Conservation (phyloP, 768 basidiomycete genomes). For the Boletus coccyginus region DNA sequence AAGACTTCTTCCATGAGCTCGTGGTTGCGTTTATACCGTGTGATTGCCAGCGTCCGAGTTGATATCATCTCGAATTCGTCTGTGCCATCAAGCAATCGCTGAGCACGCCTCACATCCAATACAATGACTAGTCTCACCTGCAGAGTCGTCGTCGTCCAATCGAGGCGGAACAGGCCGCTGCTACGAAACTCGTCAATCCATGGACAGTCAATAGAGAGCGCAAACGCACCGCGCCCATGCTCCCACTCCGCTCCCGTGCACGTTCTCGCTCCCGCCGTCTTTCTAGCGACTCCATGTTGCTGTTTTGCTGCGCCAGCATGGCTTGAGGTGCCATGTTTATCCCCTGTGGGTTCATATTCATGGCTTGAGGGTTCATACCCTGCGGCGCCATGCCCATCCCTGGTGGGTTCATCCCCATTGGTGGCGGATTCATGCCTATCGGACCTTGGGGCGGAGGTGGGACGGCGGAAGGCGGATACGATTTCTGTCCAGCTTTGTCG, state of each 20-base stretch:
- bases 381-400: conserved; percentile 26
- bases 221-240: conserved; percentile 39
- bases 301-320: conserved; percentile 72
- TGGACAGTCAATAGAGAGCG: neutral
- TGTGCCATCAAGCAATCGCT: conserved; percentile 6
- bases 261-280: conserved; percentile 60
- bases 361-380: conserved; percentile 23
- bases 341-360: conserved; percentile 22
- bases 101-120: neutral
- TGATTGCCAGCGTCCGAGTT: conserved; percentile 65
- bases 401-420: conserved; percentile 24
- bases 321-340: conserved; percentile 45
- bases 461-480: conserved; percentile 34
- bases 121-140: conserved; percentile 38
- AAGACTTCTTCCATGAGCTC: conserved; percentile 86
- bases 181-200: conserved; percentile 7
- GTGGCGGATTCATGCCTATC: conserved; percentile 26
- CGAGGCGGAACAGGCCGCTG: conserved; percentile 33
- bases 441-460: conserved; percentile 31
- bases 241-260: conserved; percentile 43
- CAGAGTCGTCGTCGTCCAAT: conserved; percentile 63
- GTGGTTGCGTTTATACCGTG: conserved; percentile 76
- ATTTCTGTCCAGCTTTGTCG: conserved; percentile 72
- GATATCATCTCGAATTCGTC: conserved; percentile 73
- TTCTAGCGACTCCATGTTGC: conserved; percentile 69